Conservation (phyloP, 208 protist species). For the Leishmania martiniquensis region DNA sequence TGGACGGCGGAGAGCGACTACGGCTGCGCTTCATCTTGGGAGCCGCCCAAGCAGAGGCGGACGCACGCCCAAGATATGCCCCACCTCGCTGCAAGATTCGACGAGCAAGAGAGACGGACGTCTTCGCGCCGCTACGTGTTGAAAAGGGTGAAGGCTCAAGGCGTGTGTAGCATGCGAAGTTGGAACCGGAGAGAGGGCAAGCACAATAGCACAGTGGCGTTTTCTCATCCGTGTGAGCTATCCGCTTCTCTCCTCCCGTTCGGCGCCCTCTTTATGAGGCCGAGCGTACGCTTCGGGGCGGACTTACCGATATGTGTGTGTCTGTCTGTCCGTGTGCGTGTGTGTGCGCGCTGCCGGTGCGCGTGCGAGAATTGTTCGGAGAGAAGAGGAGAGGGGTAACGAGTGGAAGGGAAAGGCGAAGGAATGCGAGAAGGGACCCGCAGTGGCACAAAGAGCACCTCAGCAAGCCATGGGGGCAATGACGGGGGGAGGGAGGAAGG, state of each 20-base stretch:
- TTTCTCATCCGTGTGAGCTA: background rate
- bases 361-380: background rate
- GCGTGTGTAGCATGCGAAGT: background rate
- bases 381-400: background rate
- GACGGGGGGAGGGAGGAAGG: background rate
- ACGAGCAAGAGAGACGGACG: conserved; percentile 19
- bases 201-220: background rate
- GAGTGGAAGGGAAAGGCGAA: background rate
- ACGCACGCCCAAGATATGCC: background rate
- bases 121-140: background rate
- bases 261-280: background rate
- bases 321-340: background rate
- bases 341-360: background rate
- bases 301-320: background rate
- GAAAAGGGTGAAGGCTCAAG: background rate
- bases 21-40: conserved; percentile 27
- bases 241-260: background rate
- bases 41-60: background rate
- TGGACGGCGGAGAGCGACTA: conserved; percentile 17
- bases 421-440: background rate
- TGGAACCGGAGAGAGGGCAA: background rate
- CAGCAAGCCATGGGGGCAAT: background rate
- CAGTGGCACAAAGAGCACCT: background rate
- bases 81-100: conserved; percentile 21
- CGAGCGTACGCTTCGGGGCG: background rate